A percentile compares a stretch with the other conserved stretches of the same genome.
These are phyloP conservation scores for Hygrocybe coccinea DNA, from an alignment of 768 basidiomycete species.

Conservation along the genomic window DNA sequence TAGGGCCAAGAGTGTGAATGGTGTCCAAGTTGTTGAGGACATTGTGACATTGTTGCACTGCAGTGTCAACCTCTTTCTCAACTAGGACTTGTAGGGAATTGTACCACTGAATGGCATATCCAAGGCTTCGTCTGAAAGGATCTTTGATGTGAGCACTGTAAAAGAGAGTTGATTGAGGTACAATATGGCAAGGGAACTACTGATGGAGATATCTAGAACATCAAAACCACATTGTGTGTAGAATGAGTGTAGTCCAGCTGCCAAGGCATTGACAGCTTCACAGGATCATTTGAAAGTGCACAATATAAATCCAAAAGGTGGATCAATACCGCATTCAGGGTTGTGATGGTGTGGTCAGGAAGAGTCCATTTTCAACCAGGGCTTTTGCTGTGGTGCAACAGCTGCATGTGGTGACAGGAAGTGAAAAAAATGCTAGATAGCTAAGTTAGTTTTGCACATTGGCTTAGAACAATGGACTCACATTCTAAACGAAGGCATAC, in stretches of 20 bases:
- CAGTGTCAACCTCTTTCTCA: slow-evolving; percentile 12
- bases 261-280: slow-evolving; percentile 30
- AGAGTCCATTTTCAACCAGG: slow-evolving; percentile 30
- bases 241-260: slow-evolving; percentile 24
- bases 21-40: background rate
- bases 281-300: slow-evolving; percentile 35
- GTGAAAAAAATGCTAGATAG: slow-evolving; percentile 14
- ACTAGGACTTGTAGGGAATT: slow-evolving; percentile 17
- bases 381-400: slow-evolving; percentile 19
- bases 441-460: background rate
- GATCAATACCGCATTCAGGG: slow-evolving; percentile 23
- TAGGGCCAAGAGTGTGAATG: background rate
- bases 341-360: slow-evolving; percentile 27
- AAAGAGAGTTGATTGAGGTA: background rate
- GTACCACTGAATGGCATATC: slow-evolving; percentile 27
- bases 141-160: slow-evolving; percentile 25
- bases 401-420: slow-evolving; percentile 15
- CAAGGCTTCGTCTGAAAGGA: slow-evolving; percentile 28
- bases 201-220: slow-evolving; percentile 16
- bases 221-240: slow-evolving; percentile 26
- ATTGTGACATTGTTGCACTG: slow-evolving; percentile 1
- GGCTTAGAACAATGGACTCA: slow-evolving; percentile 1
- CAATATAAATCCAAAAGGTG: slow-evolving; percentile 31
- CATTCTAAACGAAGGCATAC: slow-evolving; percentile 13
- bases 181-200: background rate